Evolutionary conservation across 2,329 filamentous ascomycete species (phyloP), one percentile per base, ranked within the genome.

Genomic region (Blastomyces silverae): DNA sequence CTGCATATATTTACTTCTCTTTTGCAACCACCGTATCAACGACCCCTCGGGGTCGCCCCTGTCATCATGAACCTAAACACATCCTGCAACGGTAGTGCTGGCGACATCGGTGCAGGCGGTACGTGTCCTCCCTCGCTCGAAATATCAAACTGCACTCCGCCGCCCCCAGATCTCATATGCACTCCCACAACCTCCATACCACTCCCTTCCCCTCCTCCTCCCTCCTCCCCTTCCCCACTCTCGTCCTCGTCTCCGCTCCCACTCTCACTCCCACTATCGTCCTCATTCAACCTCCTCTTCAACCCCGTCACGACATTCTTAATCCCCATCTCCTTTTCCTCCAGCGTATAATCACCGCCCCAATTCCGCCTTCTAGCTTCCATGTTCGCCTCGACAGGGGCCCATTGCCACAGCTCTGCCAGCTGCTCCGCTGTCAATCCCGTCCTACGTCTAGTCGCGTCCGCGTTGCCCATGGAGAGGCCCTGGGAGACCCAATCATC

Each of bases 301-400:
- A 94, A 75, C 0, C 90, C 90, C 0, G 90, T 93, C 48, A 87
- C 82, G 57, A 92, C 88, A 70, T 85, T 88, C 71, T 89, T 84
- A 13, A 88, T 75, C 7, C 90, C 90, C 65, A 74, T 72, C 65
- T 84, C 85, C 62, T 84, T 82, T 79, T 94, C 91, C 70, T 88
- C 87, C 3, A 85, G 79, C 1, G 89, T 93, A 74, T 87, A 94
- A 64, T 87, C 82, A 64, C 89, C 87, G n/a, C 80, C 79, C 70
- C 81, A 84, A 68, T 85, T 79, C 74, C 79, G 74, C 69, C 75
- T 73, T 67, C 78, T 72, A 61, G 76, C 80, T 70, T 77, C 76
- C 68, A 75, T 72, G 57, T 81, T 82, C 55, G 79, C 81, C 64
- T 78, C 78, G n/a, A 78, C 71, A 1, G 80, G 77, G 61, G 82